These are phyloP conservation scores for Salvia splendens DNA, from an alignment of 257 asterid genomes.

Conservation along the genomic window DNA sequence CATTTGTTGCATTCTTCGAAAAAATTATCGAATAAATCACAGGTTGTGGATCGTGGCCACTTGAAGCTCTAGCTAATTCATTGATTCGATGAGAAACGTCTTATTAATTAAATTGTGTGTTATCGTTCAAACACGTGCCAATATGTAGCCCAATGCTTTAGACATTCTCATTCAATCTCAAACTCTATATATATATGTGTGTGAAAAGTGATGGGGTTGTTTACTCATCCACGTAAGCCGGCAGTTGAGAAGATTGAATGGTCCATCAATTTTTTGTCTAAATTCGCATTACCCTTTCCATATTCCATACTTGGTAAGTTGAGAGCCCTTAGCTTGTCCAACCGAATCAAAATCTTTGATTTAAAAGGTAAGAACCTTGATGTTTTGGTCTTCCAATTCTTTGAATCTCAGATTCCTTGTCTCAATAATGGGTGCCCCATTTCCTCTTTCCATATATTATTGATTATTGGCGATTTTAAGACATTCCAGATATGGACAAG, in stretches of 20 bases:
- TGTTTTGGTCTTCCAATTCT: background rate
- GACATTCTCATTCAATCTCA: constrained; percentile 31
- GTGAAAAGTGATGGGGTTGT: constrained; percentile 23
- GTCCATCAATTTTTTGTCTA: constrained; percentile 17
- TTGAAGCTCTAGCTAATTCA: too few species aligned
- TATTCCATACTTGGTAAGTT: constrained; percentile 4
- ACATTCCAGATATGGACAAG: too few species aligned
- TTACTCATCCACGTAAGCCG: constrained; percentile 44
- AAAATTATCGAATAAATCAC: too few species aligned
- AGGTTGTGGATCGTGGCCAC: too few species aligned
- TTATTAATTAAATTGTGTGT: too few species aligned
- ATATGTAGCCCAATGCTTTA: constrained; percentile 34
- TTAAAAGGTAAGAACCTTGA: background rate
- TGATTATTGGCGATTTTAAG: too few species aligned
- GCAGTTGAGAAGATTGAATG: constrained; percentile 46
- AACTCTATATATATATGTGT: background rate
- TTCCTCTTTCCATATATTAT: too few species aligned
- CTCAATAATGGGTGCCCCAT: background rate
- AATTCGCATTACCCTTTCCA: background rate
- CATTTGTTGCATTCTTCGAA: too few species aligned
- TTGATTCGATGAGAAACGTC: too few species aligned
- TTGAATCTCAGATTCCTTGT: background rate
- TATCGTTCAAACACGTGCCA: constrained; percentile 23
- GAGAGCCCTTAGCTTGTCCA: background rate
- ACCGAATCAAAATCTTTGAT: background rate